Conservation (phyloP, 2,329 filamentous ascomycete genomes). For the Pseudogymnoascus sp. region DNA sequence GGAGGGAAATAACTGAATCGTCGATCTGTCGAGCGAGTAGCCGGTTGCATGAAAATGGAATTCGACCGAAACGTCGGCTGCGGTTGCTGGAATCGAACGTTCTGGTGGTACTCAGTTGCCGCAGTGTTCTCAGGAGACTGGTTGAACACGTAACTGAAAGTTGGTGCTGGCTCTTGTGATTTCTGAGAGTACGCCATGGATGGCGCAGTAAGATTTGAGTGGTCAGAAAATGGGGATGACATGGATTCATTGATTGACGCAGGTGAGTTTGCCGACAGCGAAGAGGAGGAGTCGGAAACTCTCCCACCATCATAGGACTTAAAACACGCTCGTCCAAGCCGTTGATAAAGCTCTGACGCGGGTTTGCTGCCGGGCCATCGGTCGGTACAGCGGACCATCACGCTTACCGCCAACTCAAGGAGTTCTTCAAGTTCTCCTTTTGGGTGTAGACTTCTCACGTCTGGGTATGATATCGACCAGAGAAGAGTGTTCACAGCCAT, state of each 20-base stretch:
- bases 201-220: conserved; percentile 29
- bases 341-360: conserved; percentile 77
- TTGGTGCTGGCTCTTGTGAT: conserved; percentile 32
- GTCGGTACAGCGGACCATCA: conserved; percentile 70
- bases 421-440: conserved; percentile 69
- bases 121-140: conserved; percentile 40
- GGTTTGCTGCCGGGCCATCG: conserved; percentile 87
- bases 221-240: conserved; percentile 37
- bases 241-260: conserved; percentile 34
- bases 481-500: conserved; percentile 87
- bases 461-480: conserved; percentile 82
- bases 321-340: conserved; percentile 75
- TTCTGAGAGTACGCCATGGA: conserved; percentile 33
- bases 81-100: conserved; percentile 22
- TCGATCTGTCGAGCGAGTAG: conserved; percentile 42
- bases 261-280: conserved; percentile 37
- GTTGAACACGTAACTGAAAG: conserved; percentile 52
- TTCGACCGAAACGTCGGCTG: conserved; percentile 53
- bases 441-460: conserved; percentile 64
- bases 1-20: conserved; percentile 58
- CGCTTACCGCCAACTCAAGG: conserved; percentile 65
- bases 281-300: conserved; percentile 36
- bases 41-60: conserved; percentile 55
- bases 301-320: conserved; percentile 68
- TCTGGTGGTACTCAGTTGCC: conserved; percentile 18